Conservation (phyloP, 257 asterid species). For the Cordia subcordata region DNA sequence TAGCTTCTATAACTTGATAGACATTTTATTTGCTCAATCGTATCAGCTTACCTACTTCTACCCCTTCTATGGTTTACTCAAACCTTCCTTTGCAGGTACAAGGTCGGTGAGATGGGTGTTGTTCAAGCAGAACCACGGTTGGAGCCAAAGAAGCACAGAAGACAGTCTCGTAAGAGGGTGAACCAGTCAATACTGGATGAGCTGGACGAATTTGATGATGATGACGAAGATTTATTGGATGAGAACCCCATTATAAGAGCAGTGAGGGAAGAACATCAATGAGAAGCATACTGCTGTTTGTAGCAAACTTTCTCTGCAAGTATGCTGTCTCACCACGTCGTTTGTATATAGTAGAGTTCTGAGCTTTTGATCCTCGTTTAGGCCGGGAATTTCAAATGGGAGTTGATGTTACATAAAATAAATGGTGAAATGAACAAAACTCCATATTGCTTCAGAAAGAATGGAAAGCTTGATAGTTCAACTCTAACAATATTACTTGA, state of each 20-base stretch:
- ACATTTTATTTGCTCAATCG: neutral
- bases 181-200: constrained; percentile 76
- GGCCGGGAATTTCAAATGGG: too few species aligned
- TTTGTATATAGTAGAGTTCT: neutral
- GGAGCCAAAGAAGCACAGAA: constrained; percentile 83
- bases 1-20: too few species aligned
- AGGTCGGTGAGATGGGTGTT: constrained; percentile 73
- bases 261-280: constrained; percentile 32
- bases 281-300: constrained; percentile 3
- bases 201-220: constrained; percentile 60
- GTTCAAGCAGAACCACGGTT: constrained; percentile 86
- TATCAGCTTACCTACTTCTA: neutral
- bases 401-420: too few species aligned
- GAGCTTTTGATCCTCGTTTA: too few species aligned
- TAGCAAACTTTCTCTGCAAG: neutral
- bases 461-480: too few species aligned
- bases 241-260: constrained; percentile 42
- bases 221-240: constrained; percentile 38
- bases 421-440: too few species aligned
- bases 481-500: too few species aligned
- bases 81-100: constrained; percentile 39
- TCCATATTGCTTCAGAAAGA: too few species aligned
- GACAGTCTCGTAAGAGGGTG: constrained; percentile 81
- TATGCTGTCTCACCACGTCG: neutral
- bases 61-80: neutral